Evolutionary conservation across 495 filamentous ascomycete genomes (phyloP).

Genomic region (Penicillium chermesinum): DNA sequence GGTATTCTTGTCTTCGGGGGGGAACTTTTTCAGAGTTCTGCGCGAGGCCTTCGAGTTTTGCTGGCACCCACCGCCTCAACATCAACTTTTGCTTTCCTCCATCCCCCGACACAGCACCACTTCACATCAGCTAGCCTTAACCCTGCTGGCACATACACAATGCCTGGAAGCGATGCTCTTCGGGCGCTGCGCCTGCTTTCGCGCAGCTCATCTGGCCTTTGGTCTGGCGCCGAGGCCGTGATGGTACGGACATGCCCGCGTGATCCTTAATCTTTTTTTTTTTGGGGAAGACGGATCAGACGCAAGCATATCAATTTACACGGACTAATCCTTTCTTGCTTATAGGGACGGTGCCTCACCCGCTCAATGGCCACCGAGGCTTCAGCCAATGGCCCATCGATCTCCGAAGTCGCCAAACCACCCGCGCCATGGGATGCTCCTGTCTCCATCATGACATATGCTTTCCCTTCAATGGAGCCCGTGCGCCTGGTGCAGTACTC

Average conservation of each 20-base stretch:
- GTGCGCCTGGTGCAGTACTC: constrained; percentile 72
- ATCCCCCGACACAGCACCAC: constrained; percentile 13
- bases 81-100: constrained; percentile 37
- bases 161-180: constrained; percentile 36
- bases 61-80: constrained; percentile 31
- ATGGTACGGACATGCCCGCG: constrained; percentile 32
- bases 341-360: constrained; percentile 49
- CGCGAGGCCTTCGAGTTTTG: constrained; percentile 33
- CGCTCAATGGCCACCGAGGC: constrained; percentile 80
- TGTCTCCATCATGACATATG: constrained; percentile 78
- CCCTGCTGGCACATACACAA: constrained; percentile 18
- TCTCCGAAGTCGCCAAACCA: constrained; percentile 36
- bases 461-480: constrained; percentile 87
- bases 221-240: constrained; percentile 40
- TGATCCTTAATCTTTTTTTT: background rate
- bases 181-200: constrained; percentile 39
- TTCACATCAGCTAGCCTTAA: constrained; percentile 8
- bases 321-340: constrained; percentile 11
- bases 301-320: background rate
- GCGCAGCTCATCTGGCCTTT: constrained; percentile 38
- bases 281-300: background rate
- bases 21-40: constrained; percentile 36
- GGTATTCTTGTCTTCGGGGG: constrained; percentile 29
- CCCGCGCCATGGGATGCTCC: constrained; percentile 29
- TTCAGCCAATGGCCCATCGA: constrained; percentile 11